phyloP scores from a whole-genome alignment of 2,329 filamentous ascomycete species.

The Cercospora citrullina region DNA sequence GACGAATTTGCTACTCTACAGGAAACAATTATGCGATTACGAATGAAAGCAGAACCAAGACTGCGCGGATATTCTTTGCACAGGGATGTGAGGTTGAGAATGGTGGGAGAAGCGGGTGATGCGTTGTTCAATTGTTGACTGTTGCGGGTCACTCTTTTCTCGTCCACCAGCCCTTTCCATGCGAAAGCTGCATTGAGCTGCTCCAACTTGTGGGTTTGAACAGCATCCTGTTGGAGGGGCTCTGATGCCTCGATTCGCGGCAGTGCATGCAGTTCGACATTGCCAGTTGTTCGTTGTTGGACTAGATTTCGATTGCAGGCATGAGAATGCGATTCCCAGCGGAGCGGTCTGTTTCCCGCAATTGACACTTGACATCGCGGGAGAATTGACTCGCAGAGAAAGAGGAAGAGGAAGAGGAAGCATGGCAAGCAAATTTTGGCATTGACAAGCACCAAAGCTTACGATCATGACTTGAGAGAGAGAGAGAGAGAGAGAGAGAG shows the following conservation, averaged over 20 bases:
- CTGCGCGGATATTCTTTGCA: conserved; percentile 84
- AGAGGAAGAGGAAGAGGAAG: background rate
- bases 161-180: background rate
- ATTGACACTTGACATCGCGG: background rate
- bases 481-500: background rate
- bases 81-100: conserved; percentile 68
- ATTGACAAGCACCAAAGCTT: background rate
- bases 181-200: background rate
- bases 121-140: background rate
- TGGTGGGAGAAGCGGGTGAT: conserved; percentile 16
- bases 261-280: background rate
- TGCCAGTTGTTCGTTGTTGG: background rate
- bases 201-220: background rate
- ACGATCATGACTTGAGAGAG: conserved; percentile 3
- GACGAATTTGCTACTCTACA: conserved; percentile 42
- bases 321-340: background rate
- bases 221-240: background rate
- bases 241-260: background rate
- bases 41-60: conserved; percentile 68
- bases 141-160: background rate
- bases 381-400: background rate
- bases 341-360: background rate
- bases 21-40: conserved; percentile 92
- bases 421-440: background rate
- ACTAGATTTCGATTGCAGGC: background rate